Evolutionary conservation across 1,284 basidiomycete genomes (phyloP), one percentile per base, ranked within the genome.

Genomic region (Trametes sp.): DNA sequence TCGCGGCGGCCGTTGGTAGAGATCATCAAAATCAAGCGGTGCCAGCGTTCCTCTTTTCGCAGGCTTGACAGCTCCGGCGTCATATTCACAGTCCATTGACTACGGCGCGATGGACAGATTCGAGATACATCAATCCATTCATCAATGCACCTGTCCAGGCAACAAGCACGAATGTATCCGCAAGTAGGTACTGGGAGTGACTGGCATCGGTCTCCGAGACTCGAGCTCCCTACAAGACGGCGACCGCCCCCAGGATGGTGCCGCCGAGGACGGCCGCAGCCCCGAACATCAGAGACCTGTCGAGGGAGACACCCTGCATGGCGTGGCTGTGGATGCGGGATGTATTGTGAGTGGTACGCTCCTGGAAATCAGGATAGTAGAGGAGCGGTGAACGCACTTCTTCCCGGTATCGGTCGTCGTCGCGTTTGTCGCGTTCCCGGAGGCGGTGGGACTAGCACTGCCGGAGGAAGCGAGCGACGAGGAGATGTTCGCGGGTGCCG

Each of bases 291-390:
- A 53, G 11, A 10, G 51, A 26, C 6, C 23, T 16, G 16, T 53
- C 51, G 36, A 53, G 14, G 19, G n/a, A 4, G 36, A 35, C 51
- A 23, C 35, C 24, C 21, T 16, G 23, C 4, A 53, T 14, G 24
- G 51, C 51, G 51, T 41, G 35, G 51, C 51, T 53, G 28, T 41
- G n/a, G 29, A 29, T 23, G 26, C 2, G n/a, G 33, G n/a, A 36
- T 50, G 31, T 24, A n/a, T 36, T 36, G 13, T 51, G 7, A 51
- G 31, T 26, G n/a, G n/a, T n/a, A n/a, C n/a, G n/a, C n/a, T n/a
- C n/a, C 45, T 16, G 42, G 3, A 26, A 10, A 9, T 11, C 11
- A 16, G 6, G 2, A 4, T 10, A 11, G 13, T 10, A 24, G 24
- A 28, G 14, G 7, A 24, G 26, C 3, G 21, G 14, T 9, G 21